A percentile compares a stretch with the other conserved stretches of the same genome.
Conservation (phyloP, 129 eudicot species). For the Artemisia argyi region DNA sequence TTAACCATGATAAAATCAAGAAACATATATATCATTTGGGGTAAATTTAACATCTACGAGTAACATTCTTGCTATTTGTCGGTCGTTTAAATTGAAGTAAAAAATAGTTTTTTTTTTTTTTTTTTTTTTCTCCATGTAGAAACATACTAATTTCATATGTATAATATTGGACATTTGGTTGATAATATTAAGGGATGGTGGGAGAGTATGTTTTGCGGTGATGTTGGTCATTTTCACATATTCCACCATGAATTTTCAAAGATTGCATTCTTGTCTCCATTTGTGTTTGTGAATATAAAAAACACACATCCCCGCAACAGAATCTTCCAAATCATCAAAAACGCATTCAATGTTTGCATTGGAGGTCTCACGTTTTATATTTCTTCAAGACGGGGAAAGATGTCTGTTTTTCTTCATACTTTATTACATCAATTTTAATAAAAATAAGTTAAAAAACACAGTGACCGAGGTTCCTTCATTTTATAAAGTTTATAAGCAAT, state of each 20-base stretch:
- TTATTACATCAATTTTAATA: slow-evolving; percentile 35
- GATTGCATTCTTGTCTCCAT: slow-evolving; percentile 46
- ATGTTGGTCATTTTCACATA: slow-evolving; percentile 33
- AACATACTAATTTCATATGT: background rate
- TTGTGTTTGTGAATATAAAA: slow-evolving; percentile 28
- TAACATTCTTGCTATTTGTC: background rate
- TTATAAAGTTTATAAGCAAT: background rate
- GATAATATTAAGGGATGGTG: slow-evolving; percentile 25
- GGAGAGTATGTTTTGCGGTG: slow-evolving; percentile 31
- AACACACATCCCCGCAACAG: slow-evolving; percentile 75
- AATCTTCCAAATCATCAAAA: slow-evolving; percentile 96
- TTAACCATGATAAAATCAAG: background rate
- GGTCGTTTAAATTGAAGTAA: background rate
- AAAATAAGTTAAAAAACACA: slow-evolving; percentile 4
- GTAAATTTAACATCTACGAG: background rate
- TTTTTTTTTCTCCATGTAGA: background rate
- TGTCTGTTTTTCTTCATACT: slow-evolving; percentile 84
- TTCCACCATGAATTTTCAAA: slow-evolving; percentile 31
- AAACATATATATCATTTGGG: background rate
- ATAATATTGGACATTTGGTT: slow-evolving; percentile 7
- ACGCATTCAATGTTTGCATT: slow-evolving; percentile 80
- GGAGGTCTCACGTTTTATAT: slow-evolving; percentile 84
- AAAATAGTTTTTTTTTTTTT: background rate
- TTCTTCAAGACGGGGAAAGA: slow-evolving; percentile 90
- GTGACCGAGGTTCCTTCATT: slow-evolving; percentile 19